A percentile compares a stretch with the other conserved stretches of the same genome.
These are phyloP conservation scores for Colletotrichum lini DNA, from an alignment of 2,329 filamentous ascomycete species.

Conservation along the genomic window DNA sequence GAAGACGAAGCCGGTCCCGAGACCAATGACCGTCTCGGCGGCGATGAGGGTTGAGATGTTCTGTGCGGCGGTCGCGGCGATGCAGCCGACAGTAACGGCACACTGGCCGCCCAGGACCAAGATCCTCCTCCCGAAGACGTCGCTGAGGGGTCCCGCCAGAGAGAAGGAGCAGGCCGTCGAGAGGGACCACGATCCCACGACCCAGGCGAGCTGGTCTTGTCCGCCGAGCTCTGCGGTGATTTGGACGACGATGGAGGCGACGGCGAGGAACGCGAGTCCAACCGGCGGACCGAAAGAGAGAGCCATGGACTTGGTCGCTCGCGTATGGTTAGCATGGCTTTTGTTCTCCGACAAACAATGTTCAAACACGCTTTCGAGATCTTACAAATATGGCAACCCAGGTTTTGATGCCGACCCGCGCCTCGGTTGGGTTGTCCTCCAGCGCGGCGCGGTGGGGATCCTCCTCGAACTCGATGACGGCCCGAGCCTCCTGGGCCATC, in stretches of 20 bases:
- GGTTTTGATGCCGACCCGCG: slow-evolving; percentile 36
- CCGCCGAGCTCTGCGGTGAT: slow-evolving; percentile 34
- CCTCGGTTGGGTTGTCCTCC: slow-evolving; percentile 37
- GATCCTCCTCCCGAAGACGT: slow-evolving; percentile 36
- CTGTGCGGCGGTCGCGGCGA: slow-evolving; percentile 47
- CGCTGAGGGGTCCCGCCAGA: slow-evolving; percentile 38
- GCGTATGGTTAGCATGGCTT: neutral
- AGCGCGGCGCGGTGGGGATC: slow-evolving; percentile 42
- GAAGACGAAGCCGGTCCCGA: slow-evolving; percentile 52
- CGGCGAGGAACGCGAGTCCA: slow-evolving; percentile 34
- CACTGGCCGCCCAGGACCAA: slow-evolving; percentile 37
- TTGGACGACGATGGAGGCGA: slow-evolving; percentile 39
- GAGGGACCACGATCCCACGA: slow-evolving; percentile 40
- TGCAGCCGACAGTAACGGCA: slow-evolving; percentile 38
- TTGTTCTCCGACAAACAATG: too few relatives aligned
- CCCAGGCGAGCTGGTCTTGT: slow-evolving; percentile 33
- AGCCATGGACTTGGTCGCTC: slow-evolving; percentile 28
- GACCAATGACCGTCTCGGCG: slow-evolving; percentile 50
- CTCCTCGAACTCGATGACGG: slow-evolving; percentile 40
- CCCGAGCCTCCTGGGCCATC: slow-evolving; percentile 36
- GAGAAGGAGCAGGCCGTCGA: slow-evolving; percentile 41
- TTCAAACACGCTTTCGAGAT: too few relatives aligned
- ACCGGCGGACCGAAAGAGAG: slow-evolving; percentile 37
- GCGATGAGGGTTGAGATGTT: slow-evolving; percentile 46
- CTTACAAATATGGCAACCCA: slow-evolving; percentile 40